Evolutionary conservation across 371 early-diverging fungal species (phyloP).

Genomic region (Lichtheimia corymbifera): DNA sequence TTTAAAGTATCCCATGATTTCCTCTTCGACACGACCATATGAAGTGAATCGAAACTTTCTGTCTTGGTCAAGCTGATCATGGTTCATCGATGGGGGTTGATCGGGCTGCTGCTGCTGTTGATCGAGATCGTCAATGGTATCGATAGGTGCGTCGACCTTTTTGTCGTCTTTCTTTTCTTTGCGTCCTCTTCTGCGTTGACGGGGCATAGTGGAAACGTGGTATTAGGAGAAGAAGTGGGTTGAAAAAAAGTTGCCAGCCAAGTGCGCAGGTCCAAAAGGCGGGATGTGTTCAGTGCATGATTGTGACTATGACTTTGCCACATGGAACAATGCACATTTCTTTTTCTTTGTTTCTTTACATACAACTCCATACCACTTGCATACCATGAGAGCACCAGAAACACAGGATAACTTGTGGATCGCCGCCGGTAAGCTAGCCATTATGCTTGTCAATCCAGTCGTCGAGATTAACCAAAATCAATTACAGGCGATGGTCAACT

Average conservation of each 20-base stretch:
- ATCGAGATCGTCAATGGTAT: background rate
- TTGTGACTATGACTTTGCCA: too few species aligned
- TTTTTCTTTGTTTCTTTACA: background rate
- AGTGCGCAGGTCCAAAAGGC: background rate
- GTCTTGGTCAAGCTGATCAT: background rate
- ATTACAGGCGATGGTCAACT: conserved; percentile 44
- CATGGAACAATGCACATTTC: background rate
- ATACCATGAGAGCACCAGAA: conserved; percentile 13
- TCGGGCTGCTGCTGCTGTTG: background rate
- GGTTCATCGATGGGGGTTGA: background rate
- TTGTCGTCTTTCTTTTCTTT: conserved; percentile 7
- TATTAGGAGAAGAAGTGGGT: background rate
- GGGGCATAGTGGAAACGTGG: conserved; percentile 2
- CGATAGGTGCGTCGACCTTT: background rate
- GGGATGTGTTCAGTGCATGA: too few species aligned
- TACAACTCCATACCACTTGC: background rate
- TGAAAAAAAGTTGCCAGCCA: conserved; percentile 1
- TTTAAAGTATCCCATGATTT: conserved; percentile 73
- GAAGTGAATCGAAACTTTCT: conserved; percentile 3
- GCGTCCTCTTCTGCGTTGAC: conserved; percentile 10
- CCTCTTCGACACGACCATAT: conserved; percentile 68
- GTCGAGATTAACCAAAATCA: background rate
- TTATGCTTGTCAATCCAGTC: background rate
- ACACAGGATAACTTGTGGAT: conserved; percentile 45
- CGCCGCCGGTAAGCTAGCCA: conserved; percentile 39